Conservation (phyloP, 495 filamentous ascomycete species). For the Filosporella fistucella region DNA sequence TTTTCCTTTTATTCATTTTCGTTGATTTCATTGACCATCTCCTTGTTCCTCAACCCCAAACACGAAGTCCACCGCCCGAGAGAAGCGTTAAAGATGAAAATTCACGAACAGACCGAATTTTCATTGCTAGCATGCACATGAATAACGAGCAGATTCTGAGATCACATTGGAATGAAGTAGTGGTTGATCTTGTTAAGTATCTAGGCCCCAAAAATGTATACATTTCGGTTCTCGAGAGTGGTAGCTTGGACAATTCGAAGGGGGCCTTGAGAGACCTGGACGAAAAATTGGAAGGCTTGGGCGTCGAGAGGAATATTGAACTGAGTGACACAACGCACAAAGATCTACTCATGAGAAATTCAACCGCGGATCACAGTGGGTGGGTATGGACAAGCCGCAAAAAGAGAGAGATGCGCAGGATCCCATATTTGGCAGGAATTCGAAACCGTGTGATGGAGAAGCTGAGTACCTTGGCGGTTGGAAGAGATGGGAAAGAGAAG, state of each 20-base stretch:
- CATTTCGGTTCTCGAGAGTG: slow-evolving; percentile 65
- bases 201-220: slow-evolving; percentile 63
- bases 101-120: slow-evolving; percentile 33
- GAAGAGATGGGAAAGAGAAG: slow-evolving; percentile 31
- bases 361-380: slow-evolving; percentile 36
- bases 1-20: too few relatives aligned
- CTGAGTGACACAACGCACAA: slow-evolving; percentile 51
- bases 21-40: too few relatives aligned
- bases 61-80: too few relatives aligned
- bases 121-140: slow-evolving; percentile 66
- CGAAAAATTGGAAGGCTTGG: slow-evolving; percentile 42
- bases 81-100: too few relatives aligned
- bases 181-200: slow-evolving; percentile 50
- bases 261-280: slow-evolving; percentile 57
- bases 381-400: slow-evolving; percentile 52
- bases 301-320: slow-evolving; percentile 47
- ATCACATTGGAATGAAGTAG: slow-evolving; percentile 53
- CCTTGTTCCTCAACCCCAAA: too few relatives aligned
- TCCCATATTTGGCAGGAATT: slow-evolving; percentile 61
- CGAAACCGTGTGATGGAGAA: slow-evolving; percentile 53
- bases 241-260: slow-evolving; percentile 69
- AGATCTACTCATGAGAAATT: slow-evolving; percentile 45
- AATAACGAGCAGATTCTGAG: slow-evolving; percentile 62
- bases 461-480: slow-evolving; percentile 21
- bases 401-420: slow-evolving; percentile 50